A percentile compares a stretch with the other conserved stretches of the same genome.
These are phyloP conservation scores for Dothideomycetidae sp. DNA, from an alignment of 2,329 filamentous ascomycete genomes.

Conservation along the genomic window DNA sequence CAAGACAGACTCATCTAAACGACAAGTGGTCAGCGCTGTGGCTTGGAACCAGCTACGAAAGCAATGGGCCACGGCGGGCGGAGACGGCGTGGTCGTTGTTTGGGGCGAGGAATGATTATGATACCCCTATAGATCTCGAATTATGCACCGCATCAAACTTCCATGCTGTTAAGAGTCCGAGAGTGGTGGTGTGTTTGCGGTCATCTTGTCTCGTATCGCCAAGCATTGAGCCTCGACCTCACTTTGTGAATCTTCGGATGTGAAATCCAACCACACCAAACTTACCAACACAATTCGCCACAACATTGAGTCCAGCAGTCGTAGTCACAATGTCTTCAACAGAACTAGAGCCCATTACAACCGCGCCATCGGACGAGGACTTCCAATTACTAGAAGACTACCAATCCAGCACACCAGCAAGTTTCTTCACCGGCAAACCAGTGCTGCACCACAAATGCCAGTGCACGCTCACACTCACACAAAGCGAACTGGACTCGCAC, in stretches of 20 bases:
- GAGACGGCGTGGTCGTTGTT: conserved; percentile 30
- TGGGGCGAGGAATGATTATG: conserved; percentile 16
- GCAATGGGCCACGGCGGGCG: conserved; percentile 36
- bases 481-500: conserved; percentile 10
- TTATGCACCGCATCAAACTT: too few relatives aligned
- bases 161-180: too few relatives aligned
- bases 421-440: conserved; percentile 57
- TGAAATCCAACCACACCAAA: too few relatives aligned
- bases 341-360: conserved; percentile 46
- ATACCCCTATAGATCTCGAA: conserved; percentile 1
- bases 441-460: conserved; percentile 52
- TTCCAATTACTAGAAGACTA: conserved; percentile 55
- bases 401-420: conserved; percentile 55
- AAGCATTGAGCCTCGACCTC: too few relatives aligned
- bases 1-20: conserved; percentile 20
- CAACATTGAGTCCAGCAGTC: too few relatives aligned
- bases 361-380: conserved; percentile 41
- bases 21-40: conserved; percentile 34
- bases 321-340: too few relatives aligned
- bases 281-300: too few relatives aligned
- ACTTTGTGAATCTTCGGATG: too few relatives aligned
- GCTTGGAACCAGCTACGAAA: conserved; percentile 32
- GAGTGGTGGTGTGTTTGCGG: too few relatives aligned
- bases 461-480: conserved; percentile 44
- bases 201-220: too few relatives aligned